Conservation (phyloP, 352 stramenopile species). For the Globisporangium solare region DNA sequence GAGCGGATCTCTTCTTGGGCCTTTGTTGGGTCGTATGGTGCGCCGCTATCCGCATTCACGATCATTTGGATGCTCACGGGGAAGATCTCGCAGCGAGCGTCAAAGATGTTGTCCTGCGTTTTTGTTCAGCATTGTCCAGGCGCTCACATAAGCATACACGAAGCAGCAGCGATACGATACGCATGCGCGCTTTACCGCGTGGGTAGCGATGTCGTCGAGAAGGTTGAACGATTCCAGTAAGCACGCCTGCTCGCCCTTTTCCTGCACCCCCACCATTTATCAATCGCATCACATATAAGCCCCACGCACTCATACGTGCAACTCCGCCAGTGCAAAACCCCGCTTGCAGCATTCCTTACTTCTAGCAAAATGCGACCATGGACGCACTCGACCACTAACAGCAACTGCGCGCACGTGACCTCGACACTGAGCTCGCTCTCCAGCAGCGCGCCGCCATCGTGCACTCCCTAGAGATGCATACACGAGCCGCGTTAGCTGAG, state of each 20-base stretch:
- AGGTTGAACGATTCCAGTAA: constrained; percentile 16
- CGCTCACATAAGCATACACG: background rate
- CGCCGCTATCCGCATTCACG: background rate
- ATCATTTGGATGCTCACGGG: constrained; percentile 18
- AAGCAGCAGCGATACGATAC: background rate
- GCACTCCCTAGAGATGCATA: constrained; percentile 16
- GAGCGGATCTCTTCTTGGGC: constrained; percentile 11
- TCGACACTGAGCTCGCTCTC: constrained; percentile 16
- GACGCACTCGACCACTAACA: constrained; percentile 28
- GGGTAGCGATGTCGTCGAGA: constrained; percentile 19
- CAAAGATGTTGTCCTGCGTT: constrained; percentile 18
- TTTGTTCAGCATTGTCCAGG: no score
- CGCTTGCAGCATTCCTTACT: constrained; percentile 20
- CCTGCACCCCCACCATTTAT: constrained; percentile 5
- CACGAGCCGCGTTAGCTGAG: background rate
- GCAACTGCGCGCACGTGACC: constrained; percentile 21
- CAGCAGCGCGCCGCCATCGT: constrained; percentile 22
- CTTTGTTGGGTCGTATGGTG: background rate
- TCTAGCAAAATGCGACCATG: constrained; percentile 47
- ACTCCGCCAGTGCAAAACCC: no score
- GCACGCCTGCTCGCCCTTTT: constrained; percentile 20
- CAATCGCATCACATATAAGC: background rate
- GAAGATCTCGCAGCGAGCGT: constrained; percentile 21
- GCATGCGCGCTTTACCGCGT: constrained; percentile 7
- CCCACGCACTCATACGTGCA: background rate